These are phyloP conservation scores for Didymella pinodella DNA, from an alignment of 2,329 filamentous ascomycete species.

Conservation along the genomic window DNA sequence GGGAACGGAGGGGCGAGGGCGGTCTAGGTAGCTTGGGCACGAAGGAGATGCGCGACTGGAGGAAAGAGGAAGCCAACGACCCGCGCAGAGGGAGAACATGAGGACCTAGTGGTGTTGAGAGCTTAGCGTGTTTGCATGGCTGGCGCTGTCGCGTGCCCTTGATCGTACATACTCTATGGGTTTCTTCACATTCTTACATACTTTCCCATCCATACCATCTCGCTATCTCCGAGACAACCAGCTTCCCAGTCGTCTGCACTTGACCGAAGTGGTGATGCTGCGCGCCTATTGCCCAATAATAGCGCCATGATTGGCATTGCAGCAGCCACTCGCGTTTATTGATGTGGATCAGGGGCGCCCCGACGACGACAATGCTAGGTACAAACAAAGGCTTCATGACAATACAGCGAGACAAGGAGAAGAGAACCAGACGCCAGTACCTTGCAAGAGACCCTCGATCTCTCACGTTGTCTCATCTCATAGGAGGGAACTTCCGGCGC, in stretches of 20 bases:
- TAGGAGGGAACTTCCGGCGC: constrained; percentile 16
- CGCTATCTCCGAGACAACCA: background rate
- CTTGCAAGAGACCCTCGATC: background rate
- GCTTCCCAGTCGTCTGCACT: background rate
- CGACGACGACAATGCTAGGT: constrained; percentile 6
- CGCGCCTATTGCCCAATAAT: constrained; percentile 18
- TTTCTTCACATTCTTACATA: constrained; percentile 5
- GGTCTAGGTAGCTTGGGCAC: constrained; percentile 89
- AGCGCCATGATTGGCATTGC: constrained; percentile 16
- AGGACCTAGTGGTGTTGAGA: constrained; percentile 2
- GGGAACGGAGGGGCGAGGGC: constrained; percentile 78
- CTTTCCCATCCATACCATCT: background rate
- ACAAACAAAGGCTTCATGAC: background rate
- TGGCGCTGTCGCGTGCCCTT: constrained; percentile 9
- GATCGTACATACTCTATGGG: constrained; percentile 14
- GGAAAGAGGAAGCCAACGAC: constrained; percentile 80
- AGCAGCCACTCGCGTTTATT: constrained; percentile 17
- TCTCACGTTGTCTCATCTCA: constrained; percentile 5
- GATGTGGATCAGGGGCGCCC: constrained; percentile 18
- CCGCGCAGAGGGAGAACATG: constrained; percentile 74
- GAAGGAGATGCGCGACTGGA: constrained; percentile 87
- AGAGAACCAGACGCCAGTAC: background rate
- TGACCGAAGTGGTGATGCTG: background rate
- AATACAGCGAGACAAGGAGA: background rate
- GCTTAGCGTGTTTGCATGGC: constrained; percentile 14